Base-by-base conservation (phyloP, 192 early-diverging fungal genomes). In the Umbelopsis sp. region DNA sequence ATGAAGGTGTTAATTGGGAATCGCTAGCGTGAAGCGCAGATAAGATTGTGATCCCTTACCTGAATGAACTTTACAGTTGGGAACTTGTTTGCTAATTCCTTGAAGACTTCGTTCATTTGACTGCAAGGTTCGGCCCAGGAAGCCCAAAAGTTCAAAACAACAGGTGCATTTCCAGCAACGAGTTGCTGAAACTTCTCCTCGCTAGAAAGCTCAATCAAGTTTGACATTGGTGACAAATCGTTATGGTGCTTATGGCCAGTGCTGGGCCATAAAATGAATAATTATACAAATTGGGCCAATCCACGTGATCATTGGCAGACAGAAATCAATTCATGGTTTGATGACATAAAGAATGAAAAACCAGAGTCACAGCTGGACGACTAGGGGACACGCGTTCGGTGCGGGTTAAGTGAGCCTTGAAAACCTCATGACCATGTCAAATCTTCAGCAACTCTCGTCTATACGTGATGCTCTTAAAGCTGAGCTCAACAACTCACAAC, bases 41-140 rank as follows among this genome's bases (percentile, higher is more conserved):
- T 49, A 18, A 46, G 25, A 22, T 30, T 18, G 22, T 44, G 16
- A n/a, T n/a, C 6, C n/a, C 73, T 23, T 69, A 98, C 91, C 83
- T 88, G 85, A 74, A 96, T 77, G 74, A 94, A 97, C 50, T 84
- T 77, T 13, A 96, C 75, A 55, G 85, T 75, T 23, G 92, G 77
- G 77, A 89, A 91, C 78, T 95, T 95, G 48, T 77, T 77, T 11
- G 92, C 89, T 33, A 97, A 84, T 74, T 95, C 95, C 55, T 82
- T 82, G 77, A 98, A 94, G n/a, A 99, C 90, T 41, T 88, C 87
- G 79, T 94, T 93, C 89, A 99, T 95, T 80, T 97, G 94, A 73
- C 84, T 79, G 82, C 95, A 98, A 51, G 94, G 90, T 49, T 87
- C 87, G 35, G 92, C 92, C 94, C 94, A 99, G 16, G 78, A 68